phyloP scores from a whole-genome alignment of 345 rosid genomes.

The Salix viminalis region DNA sequence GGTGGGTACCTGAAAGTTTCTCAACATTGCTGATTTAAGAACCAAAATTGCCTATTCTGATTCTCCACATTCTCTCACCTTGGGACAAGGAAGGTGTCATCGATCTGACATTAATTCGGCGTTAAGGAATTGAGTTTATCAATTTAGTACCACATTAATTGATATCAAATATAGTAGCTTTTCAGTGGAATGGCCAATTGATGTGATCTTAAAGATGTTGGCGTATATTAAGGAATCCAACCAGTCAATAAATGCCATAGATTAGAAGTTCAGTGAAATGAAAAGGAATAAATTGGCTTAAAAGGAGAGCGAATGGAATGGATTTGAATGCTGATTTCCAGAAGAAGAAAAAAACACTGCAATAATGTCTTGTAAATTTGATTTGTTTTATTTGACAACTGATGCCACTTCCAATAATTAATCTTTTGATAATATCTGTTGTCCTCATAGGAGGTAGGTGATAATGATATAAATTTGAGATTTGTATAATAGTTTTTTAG shows the following conservation, averaged over 20 bases:
- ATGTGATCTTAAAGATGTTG: not conserved
- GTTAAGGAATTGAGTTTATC: not conserved
- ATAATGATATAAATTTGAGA: too few relatives aligned
- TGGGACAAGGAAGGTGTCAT: not conserved
- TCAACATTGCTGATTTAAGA: too few relatives aligned
- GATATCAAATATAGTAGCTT: not conserved
- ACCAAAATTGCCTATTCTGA: not conserved
- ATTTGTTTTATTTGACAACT: not conserved
- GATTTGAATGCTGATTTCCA: not conserved
- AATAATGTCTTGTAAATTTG: not conserved
- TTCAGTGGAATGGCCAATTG: not conserved
- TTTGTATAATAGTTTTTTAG: fast-evolving
- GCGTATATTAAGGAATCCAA: not conserved
- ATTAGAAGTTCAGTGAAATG: not conserved
- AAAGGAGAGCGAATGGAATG: not conserved
- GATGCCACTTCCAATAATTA: not conserved
- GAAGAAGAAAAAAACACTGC: not conserved
- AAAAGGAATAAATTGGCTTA: not conserved
- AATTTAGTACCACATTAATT: too few relatives aligned
- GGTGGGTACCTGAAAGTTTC: conserved; percentile 3
- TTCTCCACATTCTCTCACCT: not conserved
- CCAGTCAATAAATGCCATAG: not conserved
- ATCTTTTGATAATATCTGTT: not conserved
- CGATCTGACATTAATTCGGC: not conserved
- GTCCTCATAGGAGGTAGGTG: too few relatives aligned